Percentiles rank a stretch among this genome's conserved stretches.
These are phyloP conservation scores for Epicoccum sorghinum DNA, from an alignment of 2,329 filamentous ascomycete species.

Conservation along the genomic window DNA sequence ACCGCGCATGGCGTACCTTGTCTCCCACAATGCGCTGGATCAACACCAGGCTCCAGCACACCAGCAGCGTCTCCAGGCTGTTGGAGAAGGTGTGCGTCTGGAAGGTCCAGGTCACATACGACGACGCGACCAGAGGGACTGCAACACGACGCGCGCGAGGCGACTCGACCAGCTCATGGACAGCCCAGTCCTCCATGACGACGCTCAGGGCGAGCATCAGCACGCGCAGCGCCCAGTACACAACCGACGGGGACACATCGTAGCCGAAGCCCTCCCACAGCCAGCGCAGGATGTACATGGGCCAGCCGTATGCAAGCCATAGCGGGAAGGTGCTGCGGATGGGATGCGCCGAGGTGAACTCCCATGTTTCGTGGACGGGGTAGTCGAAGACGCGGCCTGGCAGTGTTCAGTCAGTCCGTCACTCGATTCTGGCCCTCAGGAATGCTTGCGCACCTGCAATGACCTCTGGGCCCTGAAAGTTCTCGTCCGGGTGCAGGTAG, in stretches of 20 bases:
- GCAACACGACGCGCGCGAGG: slow-evolving; percentile 73
- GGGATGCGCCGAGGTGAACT: slow-evolving; percentile 86
- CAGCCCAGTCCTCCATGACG: slow-evolving; percentile 95
- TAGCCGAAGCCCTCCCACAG: slow-evolving; percentile 86
- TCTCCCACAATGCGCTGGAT: slow-evolving; percentile 83
- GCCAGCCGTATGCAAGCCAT: slow-evolving; percentile 93
- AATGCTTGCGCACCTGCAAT: slow-evolving; percentile 72
- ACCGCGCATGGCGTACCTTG: slow-evolving; percentile 62
- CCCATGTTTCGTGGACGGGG: slow-evolving; percentile 89
- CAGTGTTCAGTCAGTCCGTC: slow-evolving; percentile 2
- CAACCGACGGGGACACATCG: slow-evolving; percentile 79
- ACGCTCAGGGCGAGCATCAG: slow-evolving; percentile 96
- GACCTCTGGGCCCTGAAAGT: slow-evolving; percentile 97
- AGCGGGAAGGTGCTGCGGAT: slow-evolving; percentile 96
- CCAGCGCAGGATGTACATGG: slow-evolving; percentile 92
- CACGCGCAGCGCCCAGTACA: slow-evolving; percentile 87
- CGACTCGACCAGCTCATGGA: slow-evolving; percentile 85
- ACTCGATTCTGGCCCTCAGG: not conserved
- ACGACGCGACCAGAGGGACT: slow-evolving; percentile 86
- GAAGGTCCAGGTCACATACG: slow-evolving; percentile 98
- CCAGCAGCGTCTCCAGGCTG: slow-evolving; percentile 89
- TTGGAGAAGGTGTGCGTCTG: slow-evolving; percentile 99
- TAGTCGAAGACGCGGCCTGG: slow-evolving; percentile 91
- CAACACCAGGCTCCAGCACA: slow-evolving; percentile 91
- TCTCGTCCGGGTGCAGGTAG: slow-evolving; percentile 98